These are phyloP conservation scores for Stagonosporopsis chrysanthemi DNA, from an alignment of 2,329 filamentous ascomycete species.

Conservation along the genomic window DNA sequence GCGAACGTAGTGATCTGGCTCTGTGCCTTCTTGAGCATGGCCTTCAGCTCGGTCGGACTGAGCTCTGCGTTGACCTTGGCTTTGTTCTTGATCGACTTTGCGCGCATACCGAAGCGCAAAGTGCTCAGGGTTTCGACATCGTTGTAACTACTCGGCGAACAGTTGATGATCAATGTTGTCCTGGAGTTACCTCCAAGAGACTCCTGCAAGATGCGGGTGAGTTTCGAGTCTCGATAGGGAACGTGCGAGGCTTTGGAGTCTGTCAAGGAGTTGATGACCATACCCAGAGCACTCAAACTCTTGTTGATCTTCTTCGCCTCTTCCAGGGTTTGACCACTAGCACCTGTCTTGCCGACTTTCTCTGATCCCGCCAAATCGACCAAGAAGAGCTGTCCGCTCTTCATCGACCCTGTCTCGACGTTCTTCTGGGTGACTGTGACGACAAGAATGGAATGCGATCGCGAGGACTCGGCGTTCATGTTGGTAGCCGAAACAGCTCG, in stretches of 20 bases:
- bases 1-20: constrained; percentile 88
- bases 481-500: constrained; percentile 95
- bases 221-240: constrained; percentile 96
- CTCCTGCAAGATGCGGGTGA: constrained; percentile 96
- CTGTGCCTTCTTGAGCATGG: constrained; percentile 90
- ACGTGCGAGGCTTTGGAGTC: constrained; percentile 97
- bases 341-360: constrained; percentile 98
- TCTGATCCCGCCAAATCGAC: constrained; percentile 98
- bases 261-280: constrained; percentile 98
- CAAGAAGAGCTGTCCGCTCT: constrained; percentile 95
- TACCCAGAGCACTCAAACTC: constrained; percentile 95
- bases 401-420: constrained; percentile 91
- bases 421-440: constrained; percentile 98
- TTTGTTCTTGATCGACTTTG: constrained; percentile 99
- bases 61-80: constrained; percentile 99
- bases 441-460: constrained; percentile 98
- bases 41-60: constrained; percentile 93
- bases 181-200: constrained; percentile 96
- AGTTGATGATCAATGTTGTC: constrained; percentile 98
- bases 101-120: constrained; percentile 90
- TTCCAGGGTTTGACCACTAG: constrained; percentile 94
- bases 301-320: constrained; percentile 99
- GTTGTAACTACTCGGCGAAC: constrained; percentile 98
- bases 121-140: constrained; percentile 93
- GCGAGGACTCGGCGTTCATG: constrained; percentile 98